Percentiles rank a stretch among this genome's conserved stretches.
Evolutionary conservation across 2,329 filamentous ascomycete species (phyloP).

Genomic region (Paraconiothyrium sp.): DNA sequence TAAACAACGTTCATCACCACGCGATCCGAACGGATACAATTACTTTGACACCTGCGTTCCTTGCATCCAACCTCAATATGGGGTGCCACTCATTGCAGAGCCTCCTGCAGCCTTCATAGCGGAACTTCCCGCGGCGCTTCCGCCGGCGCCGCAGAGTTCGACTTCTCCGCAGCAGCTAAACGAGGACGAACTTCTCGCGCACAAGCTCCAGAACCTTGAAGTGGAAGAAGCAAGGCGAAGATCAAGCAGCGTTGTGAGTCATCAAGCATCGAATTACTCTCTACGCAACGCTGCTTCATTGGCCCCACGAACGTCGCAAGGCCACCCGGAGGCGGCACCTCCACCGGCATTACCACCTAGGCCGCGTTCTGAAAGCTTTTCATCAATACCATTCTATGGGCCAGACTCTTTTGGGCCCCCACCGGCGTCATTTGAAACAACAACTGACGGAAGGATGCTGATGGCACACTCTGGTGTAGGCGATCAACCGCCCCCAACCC

Average conservation of each 20-base stretch:
- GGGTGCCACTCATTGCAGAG: constrained; percentile 28
- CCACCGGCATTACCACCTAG: constrained; percentile 22
- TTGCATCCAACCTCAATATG: constrained; percentile 37
- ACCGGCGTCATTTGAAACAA: constrained; percentile 7
- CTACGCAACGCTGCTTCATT: constrained; percentile 24
- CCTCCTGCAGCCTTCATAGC: constrained; percentile 32
- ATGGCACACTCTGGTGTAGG: constrained; percentile 3
- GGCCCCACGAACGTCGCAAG: constrained; percentile 20
- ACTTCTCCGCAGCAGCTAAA: constrained; percentile 41
- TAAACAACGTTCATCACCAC: constrained; percentile 23
- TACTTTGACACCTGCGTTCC: constrained; percentile 12
- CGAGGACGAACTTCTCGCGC: constrained; percentile 43
- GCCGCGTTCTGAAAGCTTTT: constrained; percentile 29
- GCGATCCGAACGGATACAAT: constrained; percentile 9
- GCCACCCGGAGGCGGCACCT: constrained; percentile 21
- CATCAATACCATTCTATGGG: constrained; percentile 26
- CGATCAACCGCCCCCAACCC: constrained; percentile 1
- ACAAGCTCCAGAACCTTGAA: constrained; percentile 40
- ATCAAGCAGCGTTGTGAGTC: constrained; percentile 33
- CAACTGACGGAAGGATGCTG: constrained; percentile 2
- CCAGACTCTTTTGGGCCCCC: constrained; percentile 26
- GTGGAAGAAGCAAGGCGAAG: constrained; percentile 32
- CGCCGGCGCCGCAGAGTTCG: constrained; percentile 36
- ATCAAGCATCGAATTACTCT: constrained; percentile 17
- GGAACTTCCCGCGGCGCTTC: constrained; percentile 40